Conservation (phyloP, 2,329 filamentous ascomycete genomes). For the Fusarium hainanense region DNA sequence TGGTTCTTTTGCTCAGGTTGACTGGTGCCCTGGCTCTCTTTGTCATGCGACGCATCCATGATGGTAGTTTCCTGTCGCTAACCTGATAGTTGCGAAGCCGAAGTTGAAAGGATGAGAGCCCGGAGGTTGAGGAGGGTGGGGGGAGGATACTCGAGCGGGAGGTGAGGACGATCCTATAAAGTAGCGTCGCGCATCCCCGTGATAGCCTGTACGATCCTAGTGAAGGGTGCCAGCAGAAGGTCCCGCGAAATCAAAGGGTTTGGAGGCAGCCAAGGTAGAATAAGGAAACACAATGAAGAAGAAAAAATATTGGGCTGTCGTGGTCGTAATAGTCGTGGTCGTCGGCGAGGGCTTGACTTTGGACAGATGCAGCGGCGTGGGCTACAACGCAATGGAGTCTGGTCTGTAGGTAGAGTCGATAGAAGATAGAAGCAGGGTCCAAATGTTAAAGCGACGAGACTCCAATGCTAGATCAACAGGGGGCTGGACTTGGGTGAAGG, state of each 20-base stretch:
- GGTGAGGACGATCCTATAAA: conserved; percentile 22
- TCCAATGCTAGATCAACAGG: conserved; percentile 28
- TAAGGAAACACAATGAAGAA: not conserved
- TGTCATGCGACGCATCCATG: conserved; percentile 42
- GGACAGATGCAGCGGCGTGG: conserved; percentile 6
- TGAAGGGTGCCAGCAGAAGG: not conserved
- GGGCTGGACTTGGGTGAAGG: not conserved
- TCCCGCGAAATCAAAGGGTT: not conserved
- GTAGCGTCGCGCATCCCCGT: conserved; percentile 41
- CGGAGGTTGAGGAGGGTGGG: conserved; percentile 10
- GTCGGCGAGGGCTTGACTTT: conserved; percentile 16
- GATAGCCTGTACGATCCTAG: not conserved
- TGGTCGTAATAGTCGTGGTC: conserved; percentile 9
- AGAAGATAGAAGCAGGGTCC: not conserved
- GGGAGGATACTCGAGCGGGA: conserved; percentile 16
- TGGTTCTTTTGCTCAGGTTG: conserved; percentile 14
- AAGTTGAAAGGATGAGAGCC: conserved; percentile 6
- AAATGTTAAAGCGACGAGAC: not conserved
- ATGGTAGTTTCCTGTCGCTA: conserved; percentile 24
- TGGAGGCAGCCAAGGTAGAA: not conserved
- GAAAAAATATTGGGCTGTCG: not conserved
- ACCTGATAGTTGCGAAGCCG: conserved; percentile 33
- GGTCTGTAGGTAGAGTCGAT: not conserved
- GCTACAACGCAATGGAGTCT: conserved; percentile 7
- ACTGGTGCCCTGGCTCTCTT: conserved; percentile 16